Evolutionary conservation across 1,284 basidiomycete genomes (phyloP), one percentile per base, ranked within the genome.

Genomic region (Rhizoctonia solani): DNA sequence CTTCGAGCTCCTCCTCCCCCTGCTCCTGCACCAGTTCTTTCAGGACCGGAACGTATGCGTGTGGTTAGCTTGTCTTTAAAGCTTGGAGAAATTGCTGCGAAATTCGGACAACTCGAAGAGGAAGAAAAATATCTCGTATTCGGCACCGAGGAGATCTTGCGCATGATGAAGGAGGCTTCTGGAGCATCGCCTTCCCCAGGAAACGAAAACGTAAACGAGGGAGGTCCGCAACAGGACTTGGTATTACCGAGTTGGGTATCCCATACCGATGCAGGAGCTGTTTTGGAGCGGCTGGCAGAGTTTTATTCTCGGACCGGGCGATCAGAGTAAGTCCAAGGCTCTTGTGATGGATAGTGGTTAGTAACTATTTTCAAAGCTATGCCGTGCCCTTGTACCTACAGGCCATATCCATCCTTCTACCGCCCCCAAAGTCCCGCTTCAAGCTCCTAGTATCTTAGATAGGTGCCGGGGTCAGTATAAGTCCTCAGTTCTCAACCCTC

Each of bases 361-460:
- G 16, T 39, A 8, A 13, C 50, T 21, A 42, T 14, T 47, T 34
- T 23, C 59, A 25, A 53, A 90, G 88, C 41, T 86, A 83, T 71
- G 87, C 88, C 0, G 78, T 87, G 72, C 82, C 84, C 1, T 79
- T 89, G 5, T 89, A 88, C 75, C 78, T 87, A 6, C 87, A 87
- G 70, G 85, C 85, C 5, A 81, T 87, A 53, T 83, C 84, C 0
- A 76, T 89, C n/a, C 80, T 89, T 44, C 79, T 88, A n/a, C 84
- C 85, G 5, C 81, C 83, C 0, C 70, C 79, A 0, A 42, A 78
- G 73, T 58, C 75, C 73, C 69, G 76, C 66, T 75, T 70, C 68
- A 71, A 32, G 72, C 79, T 0, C 76, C 80, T 0, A 69, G 79
- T 1, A 83, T 85, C 23, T 32, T 39, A 70, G 83, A 89, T 68